phyloP scores from a whole-genome alignment of 1,284 basidiomycete species.

The Singerocomus inundabilis region DNA sequence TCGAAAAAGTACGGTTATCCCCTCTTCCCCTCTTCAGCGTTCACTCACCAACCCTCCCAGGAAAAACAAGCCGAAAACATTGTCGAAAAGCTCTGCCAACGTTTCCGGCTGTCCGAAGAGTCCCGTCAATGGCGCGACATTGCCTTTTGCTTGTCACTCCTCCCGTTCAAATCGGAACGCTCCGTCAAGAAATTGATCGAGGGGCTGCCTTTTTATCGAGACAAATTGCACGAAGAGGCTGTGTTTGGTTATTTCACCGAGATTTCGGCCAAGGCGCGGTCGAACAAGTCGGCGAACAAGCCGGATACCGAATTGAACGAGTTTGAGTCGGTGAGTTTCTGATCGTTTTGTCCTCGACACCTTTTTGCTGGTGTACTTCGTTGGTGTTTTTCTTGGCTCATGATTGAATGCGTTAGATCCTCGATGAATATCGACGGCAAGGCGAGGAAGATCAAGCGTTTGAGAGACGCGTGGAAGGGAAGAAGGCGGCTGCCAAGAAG shows the following conservation, averaged over 20 bases:
- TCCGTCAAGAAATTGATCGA: constrained; percentile 97
- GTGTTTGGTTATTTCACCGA: constrained; percentile 88
- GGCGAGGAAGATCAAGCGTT: constrained; percentile 91
- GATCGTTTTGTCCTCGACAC: neutral
- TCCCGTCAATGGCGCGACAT: constrained; percentile 97
- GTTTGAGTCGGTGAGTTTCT: constrained; percentile 67
- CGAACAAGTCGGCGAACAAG: constrained; percentile 87
- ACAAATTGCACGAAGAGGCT: constrained; percentile 88
- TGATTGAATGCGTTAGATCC: constrained; percentile 49
- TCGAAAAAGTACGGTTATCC: constrained; percentile 75
- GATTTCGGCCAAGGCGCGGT: constrained; percentile 78
- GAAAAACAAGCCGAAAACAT: constrained; percentile 96
- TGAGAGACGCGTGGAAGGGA: constrained; percentile 78
- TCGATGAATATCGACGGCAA: constrained; percentile 80
- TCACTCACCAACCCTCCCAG: constrained; percentile 37
- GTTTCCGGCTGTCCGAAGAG: constrained; percentile 87
- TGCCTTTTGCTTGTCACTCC: constrained; percentile 89
- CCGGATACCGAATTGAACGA: constrained; percentile 87
- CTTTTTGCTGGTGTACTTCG: neutral
- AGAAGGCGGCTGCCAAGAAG: constrained; percentile 78
- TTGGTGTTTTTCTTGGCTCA: neutral
- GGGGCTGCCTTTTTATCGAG: constrained; percentile 87
- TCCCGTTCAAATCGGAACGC: constrained; percentile 96
- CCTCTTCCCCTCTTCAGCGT: fast-evolving
- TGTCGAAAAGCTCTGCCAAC: constrained; percentile 92